phyloP scores from a whole-genome alignment of 1,284 basidiomycete genomes.

The Ceratobasidium sp. region DNA sequence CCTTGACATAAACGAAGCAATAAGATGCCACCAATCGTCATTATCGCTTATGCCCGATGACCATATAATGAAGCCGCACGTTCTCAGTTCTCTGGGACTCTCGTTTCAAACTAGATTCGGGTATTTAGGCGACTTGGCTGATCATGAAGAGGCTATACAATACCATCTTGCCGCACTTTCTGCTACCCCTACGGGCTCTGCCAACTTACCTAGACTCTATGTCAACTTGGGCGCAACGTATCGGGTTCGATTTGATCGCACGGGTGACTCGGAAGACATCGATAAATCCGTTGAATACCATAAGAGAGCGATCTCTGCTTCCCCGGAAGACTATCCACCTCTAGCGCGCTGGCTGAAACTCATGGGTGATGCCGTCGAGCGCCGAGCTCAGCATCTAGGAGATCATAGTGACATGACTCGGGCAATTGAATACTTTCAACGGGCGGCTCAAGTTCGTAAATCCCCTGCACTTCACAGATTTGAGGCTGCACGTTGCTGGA shows the following conservation, averaged over 20 bases:
- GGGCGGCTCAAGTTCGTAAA: not conserved
- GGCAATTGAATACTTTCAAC: not conserved
- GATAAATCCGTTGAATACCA: slow-evolving; percentile 8
- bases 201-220: not conserved
- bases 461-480: not conserved
- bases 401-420: not conserved
- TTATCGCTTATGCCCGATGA: not conserved
- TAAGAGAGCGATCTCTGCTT: not conserved
- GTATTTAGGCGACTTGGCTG: not conserved
- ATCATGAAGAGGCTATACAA: not conserved
- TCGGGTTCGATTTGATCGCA: not conserved
- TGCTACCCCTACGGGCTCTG: not conserved
- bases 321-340: not conserved
- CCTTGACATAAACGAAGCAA: not conserved
- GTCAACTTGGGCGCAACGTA: not conserved
- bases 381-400: not conserved
- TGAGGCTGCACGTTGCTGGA: slow-evolving; percentile 2
- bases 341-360: not conserved
- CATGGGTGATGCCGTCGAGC: not conserved
- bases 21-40: too few species aligned
- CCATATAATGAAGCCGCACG: not conserved
- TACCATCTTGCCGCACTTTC: not conserved
- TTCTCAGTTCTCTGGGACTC: not conserved
- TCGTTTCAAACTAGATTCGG: not conserved
- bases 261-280: not conserved